Conservation (phyloP, 805 yeast genomes). For the Candida krabiensis region DNA sequence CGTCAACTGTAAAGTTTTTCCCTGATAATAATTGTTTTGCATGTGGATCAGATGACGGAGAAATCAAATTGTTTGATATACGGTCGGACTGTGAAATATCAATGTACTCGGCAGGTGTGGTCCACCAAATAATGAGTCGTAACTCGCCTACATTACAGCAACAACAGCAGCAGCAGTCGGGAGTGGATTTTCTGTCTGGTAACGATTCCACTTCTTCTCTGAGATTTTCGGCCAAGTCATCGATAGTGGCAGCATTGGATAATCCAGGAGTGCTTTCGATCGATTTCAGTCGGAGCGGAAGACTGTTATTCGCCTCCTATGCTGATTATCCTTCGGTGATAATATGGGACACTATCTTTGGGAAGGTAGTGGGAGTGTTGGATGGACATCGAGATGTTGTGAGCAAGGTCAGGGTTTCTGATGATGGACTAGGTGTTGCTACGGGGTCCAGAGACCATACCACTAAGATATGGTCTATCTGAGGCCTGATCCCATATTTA, state of each 20-base stretch:
- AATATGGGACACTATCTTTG: constrained; percentile 74
- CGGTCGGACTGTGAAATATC: constrained; percentile 73
- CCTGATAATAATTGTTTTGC: constrained; percentile 72
- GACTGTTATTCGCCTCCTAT: constrained; percentile 73
- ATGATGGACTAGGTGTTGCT: constrained; percentile 73
- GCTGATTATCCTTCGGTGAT: constrained; percentile 67
- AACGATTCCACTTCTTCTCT: constrained; percentile 25
- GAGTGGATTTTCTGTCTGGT: constrained; percentile 7
- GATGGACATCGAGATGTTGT: constrained; percentile 66
- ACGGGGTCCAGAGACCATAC: constrained; percentile 84
- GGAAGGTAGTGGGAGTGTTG: constrained; percentile 61
- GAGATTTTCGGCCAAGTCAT: constrained; percentile 20
- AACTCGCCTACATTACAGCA: constrained; percentile 11
- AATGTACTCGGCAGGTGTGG: constrained; percentile 33
- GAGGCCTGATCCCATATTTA: too few species aligned
- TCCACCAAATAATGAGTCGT: constrained; percentile 9
- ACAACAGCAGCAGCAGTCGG: constrained; percentile 4
- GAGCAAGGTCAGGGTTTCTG: constrained; percentile 62
- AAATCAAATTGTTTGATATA: constrained; percentile 67
- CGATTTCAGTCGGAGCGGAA: constrained; percentile 72
- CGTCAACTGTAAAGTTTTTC: constrained; percentile 59
- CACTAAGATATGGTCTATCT: constrained; percentile 59
- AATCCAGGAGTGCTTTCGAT: constrained; percentile 70
- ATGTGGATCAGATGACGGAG: constrained; percentile 80
- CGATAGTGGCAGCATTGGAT: constrained; percentile 42